phyloP scores from a whole-genome alignment of 192 early-diverging fungal genomes.

The Coemansia sp. region DNA sequence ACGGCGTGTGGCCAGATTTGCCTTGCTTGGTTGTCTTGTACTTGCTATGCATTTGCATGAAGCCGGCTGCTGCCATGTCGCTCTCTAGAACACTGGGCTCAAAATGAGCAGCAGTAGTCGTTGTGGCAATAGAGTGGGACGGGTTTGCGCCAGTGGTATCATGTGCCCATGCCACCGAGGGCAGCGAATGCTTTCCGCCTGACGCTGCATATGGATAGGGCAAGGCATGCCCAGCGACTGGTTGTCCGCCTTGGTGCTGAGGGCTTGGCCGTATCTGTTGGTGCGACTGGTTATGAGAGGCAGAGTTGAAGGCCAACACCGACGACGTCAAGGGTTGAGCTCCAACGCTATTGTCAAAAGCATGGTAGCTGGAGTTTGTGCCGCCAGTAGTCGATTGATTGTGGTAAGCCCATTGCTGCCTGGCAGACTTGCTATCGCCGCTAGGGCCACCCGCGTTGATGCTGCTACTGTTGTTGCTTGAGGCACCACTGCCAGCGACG shows the following conservation, averaged over 20 bases:
- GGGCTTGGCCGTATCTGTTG: constrained; percentile 3
- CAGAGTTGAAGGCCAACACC: constrained; percentile 22
- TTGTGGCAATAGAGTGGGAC: constrained; percentile 6
- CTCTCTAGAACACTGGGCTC: constrained; percentile 12
- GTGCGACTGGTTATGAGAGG: neutral
- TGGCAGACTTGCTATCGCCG: neutral
- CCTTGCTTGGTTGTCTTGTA: constrained; percentile 16
- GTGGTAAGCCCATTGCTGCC: constrained; percentile 11
- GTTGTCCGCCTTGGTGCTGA: neutral
- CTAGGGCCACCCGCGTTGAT: neutral
- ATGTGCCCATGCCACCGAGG: constrained; percentile 19
- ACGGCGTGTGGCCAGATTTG: constrained; percentile 1
- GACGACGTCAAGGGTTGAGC: constrained; percentile 36
- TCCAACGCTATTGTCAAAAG: constrained; percentile 35
- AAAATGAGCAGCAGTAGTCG: constrained; percentile 1
- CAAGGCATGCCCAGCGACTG: neutral
- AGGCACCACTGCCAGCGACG: constrained; percentile 3
- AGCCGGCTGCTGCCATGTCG: constrained; percentile 23
- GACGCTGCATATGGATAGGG: constrained; percentile 12
- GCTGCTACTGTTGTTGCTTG: neutral
- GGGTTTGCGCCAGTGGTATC: neutral
- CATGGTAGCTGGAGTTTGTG: constrained; percentile 23
- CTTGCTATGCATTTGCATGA: constrained; percentile 20
- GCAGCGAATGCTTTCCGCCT: constrained; percentile 13
- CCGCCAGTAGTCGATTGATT: neutral